A percentile compares a stretch with the other conserved stretches of the same genome.
Conservation (phyloP, 768 basidiomycete genomes). For the Obba rivulosa region DNA sequence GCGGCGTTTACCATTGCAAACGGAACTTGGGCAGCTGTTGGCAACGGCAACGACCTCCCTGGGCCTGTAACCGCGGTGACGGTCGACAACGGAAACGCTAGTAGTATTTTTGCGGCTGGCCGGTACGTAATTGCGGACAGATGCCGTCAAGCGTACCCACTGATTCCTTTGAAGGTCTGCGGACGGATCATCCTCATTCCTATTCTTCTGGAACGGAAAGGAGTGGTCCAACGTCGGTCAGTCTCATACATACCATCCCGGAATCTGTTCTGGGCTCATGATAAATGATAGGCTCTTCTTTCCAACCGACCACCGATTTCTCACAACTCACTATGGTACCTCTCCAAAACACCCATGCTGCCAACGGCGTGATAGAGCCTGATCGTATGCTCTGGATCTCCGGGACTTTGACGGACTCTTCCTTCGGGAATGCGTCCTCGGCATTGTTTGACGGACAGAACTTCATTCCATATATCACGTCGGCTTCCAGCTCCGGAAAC, state of each 20-base stretch:
- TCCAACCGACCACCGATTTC: slow-evolving; percentile 57
- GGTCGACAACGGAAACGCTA: slow-evolving; percentile 73
- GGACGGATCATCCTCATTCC: slow-evolving; percentile 63
- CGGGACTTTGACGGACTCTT: slow-evolving; percentile 62
- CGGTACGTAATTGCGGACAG: slow-evolving; percentile 41
- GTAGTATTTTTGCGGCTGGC: slow-evolving; percentile 89
- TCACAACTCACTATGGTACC: slow-evolving; percentile 90
- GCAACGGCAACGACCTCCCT: slow-evolving; percentile 56
- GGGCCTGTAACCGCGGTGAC: slow-evolving; percentile 89
- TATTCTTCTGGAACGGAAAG: slow-evolving; percentile 81
- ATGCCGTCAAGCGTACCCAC: neutral
- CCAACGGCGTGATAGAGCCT: slow-evolving; percentile 66
- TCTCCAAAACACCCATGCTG: slow-evolving; percentile 65
- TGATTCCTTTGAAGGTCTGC: slow-evolving; percentile 33
- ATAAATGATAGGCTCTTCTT: slow-evolving; percentile 44
- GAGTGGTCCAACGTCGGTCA: slow-evolving; percentile 68
- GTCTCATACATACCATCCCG: slow-evolving; percentile 10
- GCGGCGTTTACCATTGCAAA: slow-evolving; percentile 70
- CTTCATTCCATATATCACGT: slow-evolving; percentile 78
- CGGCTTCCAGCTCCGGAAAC: slow-evolving; percentile 58
- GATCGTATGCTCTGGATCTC: slow-evolving; percentile 92
- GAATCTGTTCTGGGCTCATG: neutral
- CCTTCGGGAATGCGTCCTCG: slow-evolving; percentile 75
- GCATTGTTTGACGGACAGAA: slow-evolving; percentile 82
- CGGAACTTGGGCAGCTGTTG: slow-evolving; percentile 68